Evolutionary conservation across 2,329 filamentous ascomycete species (phyloP).

Genomic region (Periconia digitata): DNA sequence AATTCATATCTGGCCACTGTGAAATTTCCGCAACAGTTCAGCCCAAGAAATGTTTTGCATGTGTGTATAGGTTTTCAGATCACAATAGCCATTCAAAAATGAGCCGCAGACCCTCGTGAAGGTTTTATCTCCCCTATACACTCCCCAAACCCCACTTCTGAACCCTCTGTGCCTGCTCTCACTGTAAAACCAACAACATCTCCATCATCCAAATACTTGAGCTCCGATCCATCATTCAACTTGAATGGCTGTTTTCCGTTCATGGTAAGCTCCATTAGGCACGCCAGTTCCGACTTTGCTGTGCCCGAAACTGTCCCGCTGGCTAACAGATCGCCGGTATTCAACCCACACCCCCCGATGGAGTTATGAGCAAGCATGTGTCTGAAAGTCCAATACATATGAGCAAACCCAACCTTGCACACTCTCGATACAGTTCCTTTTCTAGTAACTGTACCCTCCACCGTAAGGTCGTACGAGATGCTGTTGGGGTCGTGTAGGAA

Average conservation of each 20-base stretch:
- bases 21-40: too few relatives aligned
- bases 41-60: too few relatives aligned
- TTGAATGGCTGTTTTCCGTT: conserved; percentile 36
- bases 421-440: conserved; percentile 20
- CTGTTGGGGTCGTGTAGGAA: conserved; percentile 28
- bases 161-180: conserved; percentile 33
- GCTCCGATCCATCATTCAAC: conserved; percentile 30
- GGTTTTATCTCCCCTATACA: conserved; percentile 41
- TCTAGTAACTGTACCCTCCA: conserved; percentile 24
- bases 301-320: conserved; percentile 49
- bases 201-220: conserved; percentile 46
- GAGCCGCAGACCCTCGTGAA: conserved; percentile 5
- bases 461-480: conserved; percentile 27
- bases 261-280: conserved; percentile 46
- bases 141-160: conserved; percentile 46
- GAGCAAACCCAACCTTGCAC: conserved; percentile 39
- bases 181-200: conserved; percentile 44
- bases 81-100: background rate
- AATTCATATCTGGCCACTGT: too few relatives aligned
- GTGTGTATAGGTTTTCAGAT: background rate
- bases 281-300: conserved; percentile 43
- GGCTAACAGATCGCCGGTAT: conserved; percentile 48
- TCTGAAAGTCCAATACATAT: conserved; percentile 50
- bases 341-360: conserved; percentile 45
- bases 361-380: conserved; percentile 50